Conservation (phyloP, 331 rosid genomes). For the Stylosanthes scabra region DNA sequence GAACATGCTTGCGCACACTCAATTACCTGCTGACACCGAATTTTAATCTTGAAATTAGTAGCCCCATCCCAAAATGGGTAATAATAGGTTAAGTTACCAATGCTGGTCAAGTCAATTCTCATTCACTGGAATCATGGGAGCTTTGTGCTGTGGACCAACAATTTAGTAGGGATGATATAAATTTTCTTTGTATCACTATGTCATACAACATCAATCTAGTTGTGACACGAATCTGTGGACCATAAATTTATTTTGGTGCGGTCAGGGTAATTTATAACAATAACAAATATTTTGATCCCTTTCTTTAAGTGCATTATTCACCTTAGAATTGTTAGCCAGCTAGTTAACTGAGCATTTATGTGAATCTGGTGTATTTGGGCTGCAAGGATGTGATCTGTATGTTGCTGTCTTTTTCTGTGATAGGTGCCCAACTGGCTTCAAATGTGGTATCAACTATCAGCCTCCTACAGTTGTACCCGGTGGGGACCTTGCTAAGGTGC, state of each 20-base stretch:
- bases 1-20: not conserved
- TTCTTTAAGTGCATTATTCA: not conserved
- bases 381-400: not conserved
- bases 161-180: not conserved
- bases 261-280: not conserved
- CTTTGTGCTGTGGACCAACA: not conserved
- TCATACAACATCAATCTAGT: not conserved
- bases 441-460: constrained; percentile 98
- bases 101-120: too few relatives aligned
- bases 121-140: not conserved
- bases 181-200: not conserved
- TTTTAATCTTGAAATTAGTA: not conserved
- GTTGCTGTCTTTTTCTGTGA: constrained; percentile 23
- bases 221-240: not conserved
- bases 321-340: not conserved
- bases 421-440: constrained; percentile 99
- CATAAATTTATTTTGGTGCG: not conserved
- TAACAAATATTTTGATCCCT: not conserved
- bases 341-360: not conserved
- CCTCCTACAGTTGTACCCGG: constrained; percentile 98
- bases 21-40: not conserved
- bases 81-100: not conserved
- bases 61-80: not conserved
- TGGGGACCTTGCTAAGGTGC: constrained; percentile 98
- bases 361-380: constrained; percentile 9